Percentiles rank a stretch among this genome's conserved stretches.
phyloP scores from a whole-genome alignment of 169 alveolate species.

The Plasmodium gaboni region DNA sequence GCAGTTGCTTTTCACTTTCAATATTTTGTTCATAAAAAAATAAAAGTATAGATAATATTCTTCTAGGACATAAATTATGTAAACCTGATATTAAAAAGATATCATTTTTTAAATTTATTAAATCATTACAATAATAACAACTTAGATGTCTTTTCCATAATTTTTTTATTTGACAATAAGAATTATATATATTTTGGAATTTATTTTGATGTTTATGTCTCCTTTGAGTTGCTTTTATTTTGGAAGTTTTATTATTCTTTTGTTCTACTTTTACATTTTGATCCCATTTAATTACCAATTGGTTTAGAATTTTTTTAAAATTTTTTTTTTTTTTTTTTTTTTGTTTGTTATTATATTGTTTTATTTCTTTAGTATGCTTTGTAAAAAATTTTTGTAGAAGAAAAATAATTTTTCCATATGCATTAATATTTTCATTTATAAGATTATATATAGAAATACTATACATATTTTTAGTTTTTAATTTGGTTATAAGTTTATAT shows the following conservation, averaged over 20 bases:
- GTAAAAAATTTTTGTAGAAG: conserved; percentile 37
- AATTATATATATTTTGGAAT: too few relatives aligned
- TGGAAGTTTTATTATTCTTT: background rate
- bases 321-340: conserved; percentile 16
- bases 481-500: conserved; percentile 41
- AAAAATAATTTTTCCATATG: conserved; percentile 36
- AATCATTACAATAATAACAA: conserved; percentile 55
- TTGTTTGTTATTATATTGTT: background rate
- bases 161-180: background rate
- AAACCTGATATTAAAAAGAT: conserved; percentile 44
- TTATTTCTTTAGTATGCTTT: background rate
- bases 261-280: background rate
- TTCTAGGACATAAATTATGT: conserved; percentile 61
- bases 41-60: conserved; percentile 30
- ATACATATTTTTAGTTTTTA: conserved; percentile 64
- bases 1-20: conserved; percentile 41
- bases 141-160: conserved; percentile 35
- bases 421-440: conserved; percentile 40
- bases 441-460: conserved; percentile 52
- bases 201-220: background rate
- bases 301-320: background rate
- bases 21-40: conserved; percentile 65
- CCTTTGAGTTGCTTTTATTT: too few relatives aligned
- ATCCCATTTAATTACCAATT: background rate
- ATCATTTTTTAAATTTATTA: conserved; percentile 29